Evolutionary conservation across 495 filamentous ascomycete genomes (phyloP).

Genomic region (Neurospora sp.): DNA sequence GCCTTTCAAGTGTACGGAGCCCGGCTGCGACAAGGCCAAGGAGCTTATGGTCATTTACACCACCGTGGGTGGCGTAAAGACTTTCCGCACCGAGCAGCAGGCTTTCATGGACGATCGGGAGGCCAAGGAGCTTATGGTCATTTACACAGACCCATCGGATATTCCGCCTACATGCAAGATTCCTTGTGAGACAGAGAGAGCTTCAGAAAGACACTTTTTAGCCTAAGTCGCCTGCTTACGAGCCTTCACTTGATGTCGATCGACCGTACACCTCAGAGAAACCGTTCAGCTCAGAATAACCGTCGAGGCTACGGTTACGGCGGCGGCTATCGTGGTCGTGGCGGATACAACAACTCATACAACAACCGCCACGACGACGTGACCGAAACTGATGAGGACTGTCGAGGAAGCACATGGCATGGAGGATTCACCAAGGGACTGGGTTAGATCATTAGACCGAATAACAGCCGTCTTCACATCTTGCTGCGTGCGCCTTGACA

Average conservation of each 20-base stretch:
- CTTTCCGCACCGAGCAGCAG: constrained; percentile 54
- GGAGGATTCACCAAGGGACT: not conserved
- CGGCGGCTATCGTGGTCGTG: not conserved
- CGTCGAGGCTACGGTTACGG: too few species aligned
- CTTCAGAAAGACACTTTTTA: too few species aligned
- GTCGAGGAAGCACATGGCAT: not conserved
- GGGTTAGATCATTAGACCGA: not conserved
- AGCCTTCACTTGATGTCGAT: constrained; percentile 1
- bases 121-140: constrained; percentile 68
- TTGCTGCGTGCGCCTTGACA: not conserved
- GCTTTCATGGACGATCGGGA: constrained; percentile 62
- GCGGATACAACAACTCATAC: not conserved
- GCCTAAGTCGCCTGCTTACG: constrained; percentile 57
- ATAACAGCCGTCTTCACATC: not conserved
- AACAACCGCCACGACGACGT: not conserved
- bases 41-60: too few species aligned
- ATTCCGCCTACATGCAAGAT: constrained; percentile 49
- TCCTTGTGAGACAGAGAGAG: too few species aligned
- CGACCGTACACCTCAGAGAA: not conserved
- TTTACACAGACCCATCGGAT: constrained; percentile 63
- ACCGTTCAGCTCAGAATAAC: too few species aligned
- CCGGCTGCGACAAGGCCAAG: too few species aligned
- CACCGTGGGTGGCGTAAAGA: constrained; percentile 52
- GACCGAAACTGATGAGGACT: not conserved
- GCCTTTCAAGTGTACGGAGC: too few species aligned